These are phyloP conservation scores for Neopestalotiopsis sp. DNA, from an alignment of 2,329 filamentous ascomycete species.

Conservation along the genomic window DNA sequence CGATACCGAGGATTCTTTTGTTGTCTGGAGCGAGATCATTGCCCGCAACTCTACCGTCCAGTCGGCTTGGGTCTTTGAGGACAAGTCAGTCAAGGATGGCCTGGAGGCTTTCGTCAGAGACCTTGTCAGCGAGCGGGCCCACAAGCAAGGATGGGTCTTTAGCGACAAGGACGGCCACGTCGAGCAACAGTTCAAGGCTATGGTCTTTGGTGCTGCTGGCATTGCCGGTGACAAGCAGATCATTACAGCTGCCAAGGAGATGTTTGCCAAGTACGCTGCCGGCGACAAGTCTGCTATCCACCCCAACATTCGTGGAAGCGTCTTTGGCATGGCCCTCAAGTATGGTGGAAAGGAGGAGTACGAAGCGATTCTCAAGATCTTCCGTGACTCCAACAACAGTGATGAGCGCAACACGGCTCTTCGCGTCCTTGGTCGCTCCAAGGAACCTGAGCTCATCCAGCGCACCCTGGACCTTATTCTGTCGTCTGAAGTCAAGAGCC, in stretches of 20 bases:
- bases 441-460: constrained; percentile 79
- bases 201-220: constrained; percentile 86
- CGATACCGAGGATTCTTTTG: constrained; percentile 82
- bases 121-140: constrained; percentile 78
- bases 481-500: constrained; percentile 84
- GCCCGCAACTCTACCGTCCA: constrained; percentile 79
- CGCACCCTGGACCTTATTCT: constrained; percentile 78
- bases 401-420: constrained; percentile 94
- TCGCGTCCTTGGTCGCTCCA: constrained; percentile 79
- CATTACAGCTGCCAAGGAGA: constrained; percentile 81
- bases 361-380: constrained; percentile 76
- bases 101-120: constrained; percentile 84
- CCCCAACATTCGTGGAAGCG: constrained; percentile 86
- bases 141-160: constrained; percentile 89
- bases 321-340: constrained; percentile 83
- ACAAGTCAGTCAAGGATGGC: constrained; percentile 72
- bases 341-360: constrained; percentile 88
- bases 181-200: constrained; percentile 90
- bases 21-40: constrained; percentile 94
- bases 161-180: constrained; percentile 85
- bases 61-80: constrained; percentile 87
- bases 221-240: constrained; percentile 79
- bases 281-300: constrained; percentile 85
- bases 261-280: constrained; percentile 83
- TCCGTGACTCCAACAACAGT: constrained; percentile 74